Conservation (phyloP, 1,139 yeast genomes). For the Debaryomyces sp. region DNA sequence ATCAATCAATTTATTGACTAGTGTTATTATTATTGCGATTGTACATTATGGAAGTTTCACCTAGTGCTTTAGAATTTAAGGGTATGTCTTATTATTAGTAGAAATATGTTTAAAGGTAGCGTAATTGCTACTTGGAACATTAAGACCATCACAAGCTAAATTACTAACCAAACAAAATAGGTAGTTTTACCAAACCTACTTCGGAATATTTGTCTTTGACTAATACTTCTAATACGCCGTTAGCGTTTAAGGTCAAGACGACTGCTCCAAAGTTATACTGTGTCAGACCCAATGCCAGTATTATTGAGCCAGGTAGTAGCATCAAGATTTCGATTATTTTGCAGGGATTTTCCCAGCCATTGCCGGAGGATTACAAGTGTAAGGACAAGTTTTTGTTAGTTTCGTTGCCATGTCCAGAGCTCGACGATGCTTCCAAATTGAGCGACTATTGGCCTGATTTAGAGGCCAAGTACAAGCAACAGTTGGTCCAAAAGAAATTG, state of each 20-base stretch:
- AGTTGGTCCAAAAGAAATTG: slow-evolving; percentile 72
- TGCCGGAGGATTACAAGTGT: slow-evolving; percentile 72
- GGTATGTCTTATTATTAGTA: slow-evolving; percentile 52
- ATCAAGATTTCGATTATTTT: slow-evolving; percentile 79
- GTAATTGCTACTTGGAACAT: background rate
- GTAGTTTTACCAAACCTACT: slow-evolving; percentile 73
- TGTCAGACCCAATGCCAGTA: slow-evolving; percentile 92
- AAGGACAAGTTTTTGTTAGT: slow-evolving; percentile 92
- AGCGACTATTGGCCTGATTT: slow-evolving; percentile 74
- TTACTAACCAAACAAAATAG: slow-evolving; percentile 22
- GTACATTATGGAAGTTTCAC: slow-evolving; percentile 58
- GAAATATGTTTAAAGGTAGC: background rate
- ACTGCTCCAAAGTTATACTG: slow-evolving; percentile 97
- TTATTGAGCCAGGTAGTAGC: slow-evolving; percentile 73
- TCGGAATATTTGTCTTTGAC: slow-evolving; percentile 70
- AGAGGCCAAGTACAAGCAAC: slow-evolving; percentile 62
- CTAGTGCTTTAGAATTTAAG: slow-evolving; percentile 65
- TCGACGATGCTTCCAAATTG: slow-evolving; percentile 57
- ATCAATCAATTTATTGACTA: slow-evolving; percentile 5
- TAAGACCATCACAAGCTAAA: background rate
- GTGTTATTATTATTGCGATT: background rate
- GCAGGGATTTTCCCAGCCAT: slow-evolving; percentile 80
- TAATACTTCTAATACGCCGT: slow-evolving; percentile 62
- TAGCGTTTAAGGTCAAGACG: slow-evolving; percentile 95
- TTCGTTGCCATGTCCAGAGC: slow-evolving; percentile 72